phyloP scores from a whole-genome alignment of 2,329 filamentous ascomycete genomes.

The Fusarium lyarnte region DNA sequence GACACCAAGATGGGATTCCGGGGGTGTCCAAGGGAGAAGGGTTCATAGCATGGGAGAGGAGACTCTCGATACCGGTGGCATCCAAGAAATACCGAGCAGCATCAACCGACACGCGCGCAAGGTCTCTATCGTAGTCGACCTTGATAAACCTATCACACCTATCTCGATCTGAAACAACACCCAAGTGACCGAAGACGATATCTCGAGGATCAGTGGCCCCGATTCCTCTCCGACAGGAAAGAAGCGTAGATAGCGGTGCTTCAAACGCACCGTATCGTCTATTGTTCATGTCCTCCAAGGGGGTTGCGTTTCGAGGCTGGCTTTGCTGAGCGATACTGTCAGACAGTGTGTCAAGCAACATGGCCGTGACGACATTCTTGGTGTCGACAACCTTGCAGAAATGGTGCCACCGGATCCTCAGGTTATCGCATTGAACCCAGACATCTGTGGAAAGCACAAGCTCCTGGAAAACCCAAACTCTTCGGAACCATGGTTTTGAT shows the following conservation, averaged over 20 bases:
- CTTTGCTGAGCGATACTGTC: rapidly evolving
- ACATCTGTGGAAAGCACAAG: not conserved
- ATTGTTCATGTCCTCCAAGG: not conserved
- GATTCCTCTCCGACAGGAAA: not conserved
- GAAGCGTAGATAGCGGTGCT: not conserved
- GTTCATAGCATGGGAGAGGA: not conserved
- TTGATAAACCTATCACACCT: not conserved
- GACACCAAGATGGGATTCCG: not conserved
- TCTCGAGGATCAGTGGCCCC: rapidly evolving
- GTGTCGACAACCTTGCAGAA: not conserved
- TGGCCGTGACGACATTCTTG: not conserved
- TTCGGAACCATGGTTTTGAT: not conserved
- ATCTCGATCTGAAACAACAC: not conserved
- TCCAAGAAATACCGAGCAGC: not conserved
- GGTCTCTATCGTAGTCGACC: not conserved
- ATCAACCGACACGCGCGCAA: not conserved
- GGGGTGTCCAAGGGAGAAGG: rapidly evolving
- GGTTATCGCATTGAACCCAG: not conserved
- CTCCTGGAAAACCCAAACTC: not conserved
- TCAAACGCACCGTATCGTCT: not conserved
- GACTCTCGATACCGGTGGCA: not conserved
- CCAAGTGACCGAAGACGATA: not conserved
- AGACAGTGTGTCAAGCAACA: not conserved
- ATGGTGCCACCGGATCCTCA: not conserved
- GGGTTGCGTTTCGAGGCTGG: not conserved